Evolutionary conservation across 116 monocot species (phyloP).

Genomic region (Dioscorea cayenensis): DNA sequence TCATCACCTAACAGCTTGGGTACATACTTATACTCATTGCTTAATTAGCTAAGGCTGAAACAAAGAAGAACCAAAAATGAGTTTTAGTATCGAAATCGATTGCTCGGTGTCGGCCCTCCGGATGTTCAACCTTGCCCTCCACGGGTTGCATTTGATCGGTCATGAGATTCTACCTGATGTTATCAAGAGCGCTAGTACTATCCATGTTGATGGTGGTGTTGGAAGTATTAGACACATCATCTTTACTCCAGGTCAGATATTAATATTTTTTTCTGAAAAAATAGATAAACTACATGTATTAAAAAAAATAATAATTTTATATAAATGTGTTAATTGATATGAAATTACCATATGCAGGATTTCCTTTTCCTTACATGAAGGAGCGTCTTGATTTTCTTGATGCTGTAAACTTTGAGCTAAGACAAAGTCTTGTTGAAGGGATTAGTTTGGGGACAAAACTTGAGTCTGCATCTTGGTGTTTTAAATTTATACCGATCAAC

Average conservation of each 20-base stretch:
- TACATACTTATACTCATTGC: no score
- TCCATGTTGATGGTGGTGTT: constrained; percentile 13
- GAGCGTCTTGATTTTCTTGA: constrained; percentile 23
- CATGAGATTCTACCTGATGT: constrained; percentile 33
- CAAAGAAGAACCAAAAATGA: neutral
- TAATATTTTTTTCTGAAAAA: no score
- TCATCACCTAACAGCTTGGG: no score
- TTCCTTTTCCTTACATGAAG: constrained; percentile 11
- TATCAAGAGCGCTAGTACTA: constrained; percentile 7
- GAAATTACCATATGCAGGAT: neutral
- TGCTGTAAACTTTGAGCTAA: constrained; percentile 13
- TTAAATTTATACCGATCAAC: constrained; percentile 14
- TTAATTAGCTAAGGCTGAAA: no score
- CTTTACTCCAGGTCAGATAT: neutral
- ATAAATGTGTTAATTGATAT: no score
- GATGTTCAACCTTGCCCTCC: constrained; percentile 4
- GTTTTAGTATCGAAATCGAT: constrained; percentile 29
- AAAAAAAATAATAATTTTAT: no score
- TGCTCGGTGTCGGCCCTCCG: constrained; percentile 11
- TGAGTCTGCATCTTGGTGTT: constrained; percentile 3
- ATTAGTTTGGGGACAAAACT: constrained; percentile 3
- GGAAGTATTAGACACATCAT: constrained; percentile 2
- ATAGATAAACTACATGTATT: no score
- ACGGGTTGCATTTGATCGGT: constrained; percentile 30
- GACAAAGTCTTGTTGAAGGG: constrained; percentile 14